Percentiles rank a stretch among this genome's conserved stretches.
Conservation (phyloP, 257 asterid genomes). For the Thymus mandschuricus region DNA sequence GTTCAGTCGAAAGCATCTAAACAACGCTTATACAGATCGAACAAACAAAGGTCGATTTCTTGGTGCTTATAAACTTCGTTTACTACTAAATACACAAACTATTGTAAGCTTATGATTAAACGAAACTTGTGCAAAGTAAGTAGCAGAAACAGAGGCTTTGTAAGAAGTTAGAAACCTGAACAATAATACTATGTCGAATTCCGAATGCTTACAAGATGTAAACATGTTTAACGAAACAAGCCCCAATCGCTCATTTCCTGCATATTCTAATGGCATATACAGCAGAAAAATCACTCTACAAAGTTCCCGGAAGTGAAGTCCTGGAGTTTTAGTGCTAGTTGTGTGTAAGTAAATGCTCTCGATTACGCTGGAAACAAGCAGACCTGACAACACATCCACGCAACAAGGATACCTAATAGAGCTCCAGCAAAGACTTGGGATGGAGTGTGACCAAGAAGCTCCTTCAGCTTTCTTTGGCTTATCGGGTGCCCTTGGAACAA, state of each 20-base stretch:
- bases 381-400: slow-evolving; percentile 74
- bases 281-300: slow-evolving; percentile 14
- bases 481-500: slow-evolving; percentile 92
- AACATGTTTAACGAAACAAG: slow-evolving; percentile 9
- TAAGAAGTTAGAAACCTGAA: slow-evolving; percentile 28
- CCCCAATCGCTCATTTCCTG: background rate
- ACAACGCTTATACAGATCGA: too few relatives aligned
- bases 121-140: background rate
- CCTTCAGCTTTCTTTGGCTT: slow-evolving; percentile 92
- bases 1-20: background rate
- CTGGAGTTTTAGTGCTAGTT: background rate
- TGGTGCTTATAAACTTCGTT: too few relatives aligned
- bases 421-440: slow-evolving; percentile 93
- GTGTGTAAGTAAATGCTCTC: background rate
- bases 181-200: background rate
- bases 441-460: slow-evolving; percentile 92
- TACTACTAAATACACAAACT: too few relatives aligned
- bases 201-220: slow-evolving; percentile 19
- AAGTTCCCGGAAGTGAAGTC: background rate
- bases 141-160: background rate
- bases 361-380: slow-evolving; percentile 39
- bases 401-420: slow-evolving; percentile 69
- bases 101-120: too few relatives aligned
- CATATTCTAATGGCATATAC: slow-evolving; percentile 1
- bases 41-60: too few relatives aligned